Evolutionary conservation across 2,329 filamentous ascomycete species (phyloP).

Genomic region (Bipolaris sorokiniana): DNA sequence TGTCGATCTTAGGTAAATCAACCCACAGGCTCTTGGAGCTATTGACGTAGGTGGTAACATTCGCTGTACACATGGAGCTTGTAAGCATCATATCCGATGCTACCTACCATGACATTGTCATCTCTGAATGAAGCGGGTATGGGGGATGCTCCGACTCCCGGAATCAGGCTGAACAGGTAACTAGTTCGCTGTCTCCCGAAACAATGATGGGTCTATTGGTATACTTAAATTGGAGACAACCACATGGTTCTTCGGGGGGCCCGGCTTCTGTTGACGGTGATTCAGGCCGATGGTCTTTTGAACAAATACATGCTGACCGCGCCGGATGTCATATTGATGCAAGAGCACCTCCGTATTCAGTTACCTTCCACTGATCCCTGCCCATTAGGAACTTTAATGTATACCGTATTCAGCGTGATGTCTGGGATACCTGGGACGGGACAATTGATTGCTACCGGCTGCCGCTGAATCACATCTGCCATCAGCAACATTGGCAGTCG

Average conservation of each 20-base stretch:
- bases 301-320: background rate
- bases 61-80: background rate
- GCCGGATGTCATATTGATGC: background rate
- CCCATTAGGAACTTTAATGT: background rate
- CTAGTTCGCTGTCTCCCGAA: background rate
- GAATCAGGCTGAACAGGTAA: background rate
- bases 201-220: background rate
- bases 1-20: conserved; percentile 10
- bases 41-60: conserved; percentile 6
- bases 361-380: background rate
- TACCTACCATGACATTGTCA: background rate
- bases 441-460: background rate
- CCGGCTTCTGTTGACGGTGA: background rate
- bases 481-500: background rate
- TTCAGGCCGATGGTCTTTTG: background rate
- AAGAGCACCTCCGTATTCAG: background rate
- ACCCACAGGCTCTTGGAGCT: background rate
- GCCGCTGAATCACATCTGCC: background rate
- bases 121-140: background rate
- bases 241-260: background rate
- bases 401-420: background rate
- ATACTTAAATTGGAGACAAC: background rate
- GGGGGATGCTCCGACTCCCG: conserved; percentile 1
- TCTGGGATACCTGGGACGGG: background rate
- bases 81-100: background rate